Percentiles rank a stretch among this genome's conserved stretches.
Conservation (phyloP, 306 rosid species). For the Sicyos baderoa region DNA sequence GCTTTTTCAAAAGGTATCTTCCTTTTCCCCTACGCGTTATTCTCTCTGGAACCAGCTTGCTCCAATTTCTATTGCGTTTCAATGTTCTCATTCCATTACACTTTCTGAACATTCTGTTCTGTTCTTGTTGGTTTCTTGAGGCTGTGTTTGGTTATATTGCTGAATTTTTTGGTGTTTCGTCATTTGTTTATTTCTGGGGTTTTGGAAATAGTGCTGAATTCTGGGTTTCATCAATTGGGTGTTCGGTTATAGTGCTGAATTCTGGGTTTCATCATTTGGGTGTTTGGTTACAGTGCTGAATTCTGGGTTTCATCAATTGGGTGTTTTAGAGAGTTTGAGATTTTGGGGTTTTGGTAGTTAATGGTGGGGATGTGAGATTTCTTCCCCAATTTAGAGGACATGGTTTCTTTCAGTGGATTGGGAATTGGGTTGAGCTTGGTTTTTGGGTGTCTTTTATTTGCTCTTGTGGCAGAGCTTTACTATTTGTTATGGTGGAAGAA, state of each 20-base stretch:
- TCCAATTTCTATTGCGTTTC: slow-evolving; percentile 22
- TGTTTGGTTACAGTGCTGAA: too few relatives aligned
- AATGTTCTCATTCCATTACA: neutral
- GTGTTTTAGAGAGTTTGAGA: too few relatives aligned
- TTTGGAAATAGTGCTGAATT: too few relatives aligned
- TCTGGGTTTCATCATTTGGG: too few relatives aligned
- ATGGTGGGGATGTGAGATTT: slow-evolving; percentile 41
- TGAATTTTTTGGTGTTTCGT: neutral
- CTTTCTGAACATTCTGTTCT: neutral
- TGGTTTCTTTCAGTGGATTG: slow-evolving; percentile 47
- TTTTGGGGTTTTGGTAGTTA: neutral
- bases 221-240: too few relatives aligned
- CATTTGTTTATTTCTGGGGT: neutral
- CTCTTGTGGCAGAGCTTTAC: slow-evolving; percentile 61
- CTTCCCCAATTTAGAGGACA: neutral
- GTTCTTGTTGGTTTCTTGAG: neutral
- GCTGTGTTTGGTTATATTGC: neutral
- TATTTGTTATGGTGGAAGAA: slow-evolving; percentile 77
- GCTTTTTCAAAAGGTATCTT: slow-evolving; percentile 32
- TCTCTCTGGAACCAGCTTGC: slow-evolving; percentile 14
- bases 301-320: too few relatives aligned
- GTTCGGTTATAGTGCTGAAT: too few relatives aligned
- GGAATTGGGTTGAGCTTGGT: slow-evolving; percentile 54
- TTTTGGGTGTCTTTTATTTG: slow-evolving; percentile 55
- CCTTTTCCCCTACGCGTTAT: slow-evolving; percentile 5